A percentile compares a stretch with the other conserved stretches of the same genome.
Conservation (phyloP, 2,329 filamentous ascomycete genomes). For the Aspergillus hortae region DNA sequence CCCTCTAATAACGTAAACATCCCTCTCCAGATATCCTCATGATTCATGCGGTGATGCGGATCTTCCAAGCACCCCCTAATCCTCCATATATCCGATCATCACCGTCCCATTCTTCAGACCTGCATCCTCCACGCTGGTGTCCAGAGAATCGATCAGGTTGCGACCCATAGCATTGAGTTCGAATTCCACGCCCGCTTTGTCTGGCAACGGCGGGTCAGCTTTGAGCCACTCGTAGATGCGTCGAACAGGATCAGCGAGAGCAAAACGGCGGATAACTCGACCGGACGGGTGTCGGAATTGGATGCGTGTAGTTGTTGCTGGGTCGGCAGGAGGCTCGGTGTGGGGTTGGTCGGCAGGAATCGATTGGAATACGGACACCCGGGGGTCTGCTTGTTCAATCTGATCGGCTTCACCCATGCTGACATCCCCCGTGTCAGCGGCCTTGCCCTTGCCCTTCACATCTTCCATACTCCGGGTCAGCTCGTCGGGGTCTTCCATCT, state of each 20-base stretch:
- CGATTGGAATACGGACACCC: constrained; percentile 55
- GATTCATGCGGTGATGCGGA: neutral
- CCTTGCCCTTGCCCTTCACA: constrained; percentile 50
- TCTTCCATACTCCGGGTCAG: constrained; percentile 66
- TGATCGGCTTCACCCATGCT: constrained; percentile 36
- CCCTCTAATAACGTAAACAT: too few species aligned
- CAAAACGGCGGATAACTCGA: constrained; percentile 83
- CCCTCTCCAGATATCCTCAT: too few species aligned
- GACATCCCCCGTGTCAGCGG: constrained; percentile 33
- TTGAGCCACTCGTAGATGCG: constrained; percentile 97
- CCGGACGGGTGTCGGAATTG: constrained; percentile 86
- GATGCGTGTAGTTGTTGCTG: constrained; percentile 75
- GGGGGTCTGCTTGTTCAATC: constrained; percentile 30
- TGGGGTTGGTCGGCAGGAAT: constrained; percentile 75
- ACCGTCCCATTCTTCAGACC: constrained; percentile 90
- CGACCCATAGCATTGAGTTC: constrained; percentile 85
- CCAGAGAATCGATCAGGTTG: constrained; percentile 74
- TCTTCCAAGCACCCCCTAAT: constrained; percentile 26
- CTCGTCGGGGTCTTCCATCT: constrained; percentile 77
- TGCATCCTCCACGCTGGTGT: constrained; percentile 71
- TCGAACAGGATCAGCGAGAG: constrained; percentile 68
- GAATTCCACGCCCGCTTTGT: constrained; percentile 73
- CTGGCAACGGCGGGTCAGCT: constrained; percentile 70
- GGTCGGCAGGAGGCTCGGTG: constrained; percentile 69
- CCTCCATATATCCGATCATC: constrained; percentile 85